Evolutionary conservation across 176 grass and related monocot genomes (phyloP).

Genomic region (Neostapfia colusana): DNA sequence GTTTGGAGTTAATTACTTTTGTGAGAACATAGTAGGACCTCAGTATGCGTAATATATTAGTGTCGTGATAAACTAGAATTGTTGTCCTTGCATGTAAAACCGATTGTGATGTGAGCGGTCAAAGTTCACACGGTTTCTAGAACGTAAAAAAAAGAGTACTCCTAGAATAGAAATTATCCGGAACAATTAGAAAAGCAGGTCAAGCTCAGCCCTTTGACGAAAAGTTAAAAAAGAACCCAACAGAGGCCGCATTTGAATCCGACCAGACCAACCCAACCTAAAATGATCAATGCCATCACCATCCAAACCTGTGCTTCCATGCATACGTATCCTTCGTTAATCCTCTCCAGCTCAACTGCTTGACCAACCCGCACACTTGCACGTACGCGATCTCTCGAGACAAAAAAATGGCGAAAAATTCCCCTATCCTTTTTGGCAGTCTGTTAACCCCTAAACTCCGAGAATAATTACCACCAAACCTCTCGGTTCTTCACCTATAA

Average conservation of each 20-base stretch:
- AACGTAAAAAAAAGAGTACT: too few species aligned
- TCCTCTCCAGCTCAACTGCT: slow-evolving; percentile 18
- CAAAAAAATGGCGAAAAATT: slow-evolving; percentile 7
- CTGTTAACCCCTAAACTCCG: background rate
- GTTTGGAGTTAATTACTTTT: too few species aligned
- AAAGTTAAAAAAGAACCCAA: background rate
- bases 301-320: slow-evolving; percentile 22
- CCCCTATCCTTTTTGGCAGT: background rate
- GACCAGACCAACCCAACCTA: slow-evolving; percentile 48
- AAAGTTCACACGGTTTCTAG: too few species aligned
- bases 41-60: too few species aligned
- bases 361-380: background rate
- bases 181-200: background rate
- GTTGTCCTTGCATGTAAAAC: too few species aligned
- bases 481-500: slow-evolving; percentile 35
- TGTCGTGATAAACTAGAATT: too few species aligned
- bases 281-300: background rate
- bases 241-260: slow-evolving; percentile 39
- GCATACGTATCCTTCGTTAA: background rate
- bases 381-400: slow-evolving; percentile 36
- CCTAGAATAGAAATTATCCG: background rate
- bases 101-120: too few species aligned
- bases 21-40: too few species aligned
- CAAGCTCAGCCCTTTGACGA: slow-evolving; percentile 28
- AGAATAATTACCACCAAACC: slow-evolving; percentile 19